Evolutionary conservation across 768 basidiomycete species (phyloP), one percentile per base, ranked within the genome.

Genomic region (Amanita rimosa): DNA sequence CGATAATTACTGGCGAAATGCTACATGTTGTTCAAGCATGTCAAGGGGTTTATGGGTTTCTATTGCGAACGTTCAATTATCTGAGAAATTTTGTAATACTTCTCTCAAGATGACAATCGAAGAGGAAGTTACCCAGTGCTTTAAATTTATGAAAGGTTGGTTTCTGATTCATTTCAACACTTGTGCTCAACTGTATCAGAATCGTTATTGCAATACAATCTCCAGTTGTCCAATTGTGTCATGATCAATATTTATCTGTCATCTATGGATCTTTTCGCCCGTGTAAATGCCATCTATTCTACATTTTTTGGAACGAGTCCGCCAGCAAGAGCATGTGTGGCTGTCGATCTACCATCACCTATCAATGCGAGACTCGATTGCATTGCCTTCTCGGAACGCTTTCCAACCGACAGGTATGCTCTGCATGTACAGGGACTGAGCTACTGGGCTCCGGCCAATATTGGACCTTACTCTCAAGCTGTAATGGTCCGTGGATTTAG

Each of bases 361-460:
- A 61, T 70, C 31, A 74, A 78, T 2, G 68, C 94, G 24, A 68
- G 73, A 47, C 62, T 99, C 19, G 94, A 97, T 52, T 88, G 84
- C 53, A 65, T 87, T n/a, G 90, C 90, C n/a, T 86, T 74, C 60
- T 60, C 65, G 4, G 72, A 74, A 58, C 54, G 49, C 7, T 58
- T 49, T 16, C 42, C 58, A 5, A 44, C 58, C 4, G 73, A 79
- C 48, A 69, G 94, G 38, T 78, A 78, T 48, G 83, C 89, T 0
- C 70, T 98, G 39, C 96, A 99, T 60, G 96, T 99, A 2, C 96
- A 98, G 64, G 76, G 93, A 7, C 59, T 97, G 53, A 97, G 95
- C 63, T 97, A 98, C 60, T 99, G 96, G 96, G 96, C 94, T 22
- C 93, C 96, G 10, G 96, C 96, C 8, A 99, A 98, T 62, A 98